These are phyloP conservation scores for Peronospora farinosa DNA, from an alignment of 352 stramenopile species.

Conservation along the genomic window DNA sequence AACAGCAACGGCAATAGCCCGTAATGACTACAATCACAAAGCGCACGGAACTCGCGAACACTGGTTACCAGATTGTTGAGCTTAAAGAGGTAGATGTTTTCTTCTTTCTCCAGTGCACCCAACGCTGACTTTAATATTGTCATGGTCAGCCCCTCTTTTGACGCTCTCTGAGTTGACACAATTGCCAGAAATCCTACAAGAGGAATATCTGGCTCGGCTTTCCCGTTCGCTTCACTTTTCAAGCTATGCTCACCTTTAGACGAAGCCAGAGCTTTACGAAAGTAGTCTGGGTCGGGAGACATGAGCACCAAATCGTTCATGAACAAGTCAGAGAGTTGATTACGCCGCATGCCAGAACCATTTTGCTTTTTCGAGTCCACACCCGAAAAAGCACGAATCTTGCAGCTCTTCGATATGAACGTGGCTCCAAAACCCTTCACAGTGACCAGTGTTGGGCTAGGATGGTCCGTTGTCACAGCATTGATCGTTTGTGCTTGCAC, in stretches of 20 bases:
- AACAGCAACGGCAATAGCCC: constrained; percentile 68
- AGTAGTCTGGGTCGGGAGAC: constrained; percentile 45
- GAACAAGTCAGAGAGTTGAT: constrained; percentile 47
- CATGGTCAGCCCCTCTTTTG: constrained; percentile 72
- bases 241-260: constrained; percentile 13
- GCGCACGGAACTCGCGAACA: constrained; percentile 78
- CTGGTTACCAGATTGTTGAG: constrained; percentile 86
- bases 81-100: constrained; percentile 71
- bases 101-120: constrained; percentile 40
- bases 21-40: constrained; percentile 80
- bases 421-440: constrained; percentile 40
- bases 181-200: constrained; percentile 64
- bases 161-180: constrained; percentile 53
- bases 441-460: constrained; percentile 40
- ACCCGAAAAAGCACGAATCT: too few species aligned
- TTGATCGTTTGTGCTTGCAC: constrained; percentile 85
- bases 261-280: constrained; percentile 33
- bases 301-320: constrained; percentile 79
- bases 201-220: constrained; percentile 5
- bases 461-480: constrained; percentile 59
- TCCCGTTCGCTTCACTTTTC: constrained; percentile 12
- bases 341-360: constrained; percentile 20
- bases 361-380: constrained; percentile 52
- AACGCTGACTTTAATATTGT: constrained; percentile 52
- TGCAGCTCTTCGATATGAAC: constrained; percentile 62